These are phyloP conservation scores for Amaranthus hypochondriacus DNA, from an alignment of 148 eudicot genomes.

Conservation along the genomic window DNA sequence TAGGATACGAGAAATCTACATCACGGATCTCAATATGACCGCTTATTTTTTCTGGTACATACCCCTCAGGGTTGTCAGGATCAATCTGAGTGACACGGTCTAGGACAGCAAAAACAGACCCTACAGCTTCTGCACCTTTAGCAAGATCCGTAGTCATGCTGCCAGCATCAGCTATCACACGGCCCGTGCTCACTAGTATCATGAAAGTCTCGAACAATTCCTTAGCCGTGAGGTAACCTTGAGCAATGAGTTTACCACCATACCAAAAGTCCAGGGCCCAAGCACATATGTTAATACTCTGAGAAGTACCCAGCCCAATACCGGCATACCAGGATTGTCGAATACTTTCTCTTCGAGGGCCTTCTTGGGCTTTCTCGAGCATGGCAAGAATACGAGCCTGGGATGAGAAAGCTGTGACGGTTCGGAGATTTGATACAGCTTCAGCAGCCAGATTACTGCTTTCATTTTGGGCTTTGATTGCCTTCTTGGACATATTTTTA, in stretches of 20 bases:
- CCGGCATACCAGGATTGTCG: constrained; percentile 66
- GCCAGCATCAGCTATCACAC: constrained; percentile 86
- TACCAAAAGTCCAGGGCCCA: constrained; percentile 91
- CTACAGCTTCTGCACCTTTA: constrained; percentile 66
- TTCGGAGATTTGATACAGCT: constrained; percentile 74
- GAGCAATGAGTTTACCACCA: constrained; percentile 62
- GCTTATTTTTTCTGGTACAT: constrained; percentile 39
- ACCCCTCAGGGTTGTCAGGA: constrained; percentile 62
- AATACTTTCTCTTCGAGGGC: constrained; percentile 43
- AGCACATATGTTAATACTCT: constrained; percentile 48
- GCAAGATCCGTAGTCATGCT: constrained; percentile 82
- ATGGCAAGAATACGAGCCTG: constrained; percentile 58
- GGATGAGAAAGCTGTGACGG: constrained; percentile 72
- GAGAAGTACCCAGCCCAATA: constrained; percentile 64
- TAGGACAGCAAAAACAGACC: constrained; percentile 61
- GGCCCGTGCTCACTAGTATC: constrained; percentile 79
- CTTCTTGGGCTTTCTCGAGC: constrained; percentile 56
- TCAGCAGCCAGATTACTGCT: constrained; percentile 80
- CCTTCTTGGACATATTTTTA: constrained; percentile 66
- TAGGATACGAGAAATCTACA: constrained; percentile 62
- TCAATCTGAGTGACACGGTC: constrained; percentile 65
- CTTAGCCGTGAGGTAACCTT: constrained; percentile 43
- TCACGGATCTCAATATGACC: constrained; percentile 57
- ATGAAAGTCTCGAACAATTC: constrained; percentile 64
- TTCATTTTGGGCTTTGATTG: constrained; percentile 66